Percentiles rank a stretch among this genome's conserved stretches.
Evolutionary conservation across 768 basidiomycete genomes (phyloP).

Genomic region (Amanita exitialis): DNA sequence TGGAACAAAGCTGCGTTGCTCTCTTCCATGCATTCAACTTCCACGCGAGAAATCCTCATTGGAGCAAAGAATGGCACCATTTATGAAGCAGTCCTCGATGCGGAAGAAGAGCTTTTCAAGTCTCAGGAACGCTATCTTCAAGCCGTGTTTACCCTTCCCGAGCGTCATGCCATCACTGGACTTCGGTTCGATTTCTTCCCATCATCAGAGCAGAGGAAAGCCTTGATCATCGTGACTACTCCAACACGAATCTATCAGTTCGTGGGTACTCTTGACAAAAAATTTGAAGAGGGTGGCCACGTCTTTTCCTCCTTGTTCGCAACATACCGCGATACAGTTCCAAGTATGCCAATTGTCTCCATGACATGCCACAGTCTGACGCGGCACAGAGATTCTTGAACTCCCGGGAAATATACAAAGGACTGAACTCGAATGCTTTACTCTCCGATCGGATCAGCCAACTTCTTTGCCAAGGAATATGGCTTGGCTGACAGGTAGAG

Average conservation of each 20-base stretch:
- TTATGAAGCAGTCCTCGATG: slow-evolving; percentile 83
- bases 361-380: slow-evolving; percentile 11
- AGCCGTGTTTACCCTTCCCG: slow-evolving; percentile 66
- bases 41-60: slow-evolving; percentile 78
- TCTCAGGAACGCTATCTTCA: slow-evolving; percentile 75
- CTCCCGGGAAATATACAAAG: slow-evolving; percentile 68
- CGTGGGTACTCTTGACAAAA: slow-evolving; percentile 54
- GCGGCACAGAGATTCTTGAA: slow-evolving; percentile 71
- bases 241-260: slow-evolving; percentile 88
- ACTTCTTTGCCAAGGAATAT: slow-evolving; percentile 61
- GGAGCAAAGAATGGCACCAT: slow-evolving; percentile 80
- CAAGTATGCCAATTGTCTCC: slow-evolving; percentile 41
- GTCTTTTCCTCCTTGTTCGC: slow-evolving; percentile 69
- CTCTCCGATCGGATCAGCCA: slow-evolving; percentile 59
- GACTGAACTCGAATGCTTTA: slow-evolving; percentile 78
- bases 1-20: slow-evolving; percentile 75
- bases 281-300: slow-evolving; percentile 65
- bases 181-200: slow-evolving; percentile 75
- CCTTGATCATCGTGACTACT: slow-evolving; percentile 75
- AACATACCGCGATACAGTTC: slow-evolving; percentile 63
- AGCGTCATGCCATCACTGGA: slow-evolving; percentile 77
- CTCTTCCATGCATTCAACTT: slow-evolving; percentile 56
- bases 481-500: slow-evolving; percentile 88
- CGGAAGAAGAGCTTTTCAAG: slow-evolving; percentile 88
- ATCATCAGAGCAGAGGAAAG: slow-evolving; percentile 47